Base-by-base conservation (phyloP, 1,284 basidiomycete genomes). In the Pulchroboletus neoregius region DNA sequence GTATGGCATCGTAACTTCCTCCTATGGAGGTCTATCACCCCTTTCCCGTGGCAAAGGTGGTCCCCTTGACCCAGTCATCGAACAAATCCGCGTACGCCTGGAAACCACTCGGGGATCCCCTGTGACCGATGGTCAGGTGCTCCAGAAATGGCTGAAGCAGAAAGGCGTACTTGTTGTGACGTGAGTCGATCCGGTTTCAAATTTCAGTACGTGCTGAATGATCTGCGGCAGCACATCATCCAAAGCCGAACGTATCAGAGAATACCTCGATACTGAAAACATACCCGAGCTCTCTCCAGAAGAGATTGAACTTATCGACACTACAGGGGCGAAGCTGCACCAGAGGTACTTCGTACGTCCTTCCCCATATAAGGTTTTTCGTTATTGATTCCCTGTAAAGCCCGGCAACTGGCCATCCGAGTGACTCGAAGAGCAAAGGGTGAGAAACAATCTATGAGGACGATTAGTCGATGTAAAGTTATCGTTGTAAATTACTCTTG, bases 141-240 rank as follows among this genome's bases (percentile, higher is more conserved):
- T 87, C 36, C 64, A 73, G 20, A 79, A 83, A 54, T 87, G 83
- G 82, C 58, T 80, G 12, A 55, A 77, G 35, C 74, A 78, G 43
- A 79, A 78, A 58, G 75, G 71, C 27, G 69, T 76, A n/a, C 61
- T 82, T 34, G 75, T 83, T 28, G 80, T 93, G 42, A 88, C 87
- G 82, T 88, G 65, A 62, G 79, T 71, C n/a, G 4, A 24, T 37
- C 27, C 13, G 2, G 5, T 39, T 37, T 22, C 36, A 24, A 8
- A 18, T 30, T 23, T 47, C 46, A 44, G 38, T n/a, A 10, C 4
- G 16, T 37, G 9, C 45, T 54, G 33, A 50, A 42, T 41, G 18
- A 39, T 42, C 15, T 33, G 12, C 39, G 43, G 12, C 40, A 87
- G 84, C 36, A 87, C 90, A 2, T 82, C 82, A n/a, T 75, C 78